phyloP scores from a whole-genome alignment of 1,284 basidiomycete genomes.

The Cryptococcus sp. region DNA sequence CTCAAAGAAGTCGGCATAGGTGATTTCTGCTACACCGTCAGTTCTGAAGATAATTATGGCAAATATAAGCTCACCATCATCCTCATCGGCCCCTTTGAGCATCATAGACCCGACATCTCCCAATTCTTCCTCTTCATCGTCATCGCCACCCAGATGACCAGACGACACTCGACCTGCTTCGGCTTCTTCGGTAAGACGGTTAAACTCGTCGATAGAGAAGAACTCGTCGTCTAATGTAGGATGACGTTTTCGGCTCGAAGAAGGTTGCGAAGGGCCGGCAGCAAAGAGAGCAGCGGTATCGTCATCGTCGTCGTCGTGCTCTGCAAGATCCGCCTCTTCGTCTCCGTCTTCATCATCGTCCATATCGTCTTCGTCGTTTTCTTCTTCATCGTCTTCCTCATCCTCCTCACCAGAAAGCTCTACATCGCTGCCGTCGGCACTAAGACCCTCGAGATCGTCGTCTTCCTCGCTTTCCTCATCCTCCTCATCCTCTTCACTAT shows the following conservation, averaged over 20 bases:
- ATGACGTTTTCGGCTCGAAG: conserved; percentile 49
- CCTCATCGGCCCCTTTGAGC: conserved; percentile 49
- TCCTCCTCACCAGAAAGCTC: conserved; percentile 3
- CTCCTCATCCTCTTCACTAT: conserved; percentile 18
- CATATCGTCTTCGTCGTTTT: conserved; percentile 31
- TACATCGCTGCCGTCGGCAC: conserved; percentile 1
- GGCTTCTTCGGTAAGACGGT: conserved; percentile 77
- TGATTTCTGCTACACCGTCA: conserved; percentile 41
- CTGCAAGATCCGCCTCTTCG: conserved; percentile 57
- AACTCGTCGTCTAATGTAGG: conserved; percentile 87
- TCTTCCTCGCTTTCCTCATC: conserved; percentile 18
- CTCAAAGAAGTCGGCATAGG: conserved; percentile 65
- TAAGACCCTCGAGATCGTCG: conserved; percentile 10
- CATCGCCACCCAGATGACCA: conserved; percentile 60
- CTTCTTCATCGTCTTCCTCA: not conserved
- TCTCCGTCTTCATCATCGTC: conserved; percentile 36
- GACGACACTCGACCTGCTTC: conserved; percentile 68
- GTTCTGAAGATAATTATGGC: not conserved
- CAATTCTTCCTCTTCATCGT: conserved; percentile 58
- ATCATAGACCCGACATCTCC: conserved; percentile 53
- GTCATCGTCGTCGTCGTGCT: conserved; percentile 55
- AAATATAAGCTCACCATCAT: conserved; percentile 43
- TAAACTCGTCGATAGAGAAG: conserved; percentile 87
- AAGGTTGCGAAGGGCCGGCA: conserved; percentile 45
- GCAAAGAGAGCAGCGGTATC: conserved; percentile 30